Evolutionary conservation across 495 filamentous ascomycete species (phyloP).

Genomic region (Penicillium cataractarum): DNA sequence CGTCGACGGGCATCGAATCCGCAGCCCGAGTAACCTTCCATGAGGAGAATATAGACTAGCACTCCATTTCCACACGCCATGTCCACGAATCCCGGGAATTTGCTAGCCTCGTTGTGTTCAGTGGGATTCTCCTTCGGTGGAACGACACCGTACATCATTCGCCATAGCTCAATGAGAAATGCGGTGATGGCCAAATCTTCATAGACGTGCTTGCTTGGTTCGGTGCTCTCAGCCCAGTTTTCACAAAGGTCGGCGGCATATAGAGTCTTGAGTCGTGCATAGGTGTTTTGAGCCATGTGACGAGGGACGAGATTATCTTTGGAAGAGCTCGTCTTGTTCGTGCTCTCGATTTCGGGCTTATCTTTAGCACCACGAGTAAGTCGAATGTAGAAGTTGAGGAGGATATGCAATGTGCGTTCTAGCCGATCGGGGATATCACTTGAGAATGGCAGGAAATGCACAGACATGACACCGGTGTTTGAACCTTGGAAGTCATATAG

Average conservation of each 20-base stretch:
- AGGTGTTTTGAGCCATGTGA: slow-evolving; percentile 75
- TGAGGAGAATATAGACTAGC: slow-evolving; percentile 79
- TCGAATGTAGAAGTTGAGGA: slow-evolving; percentile 74
- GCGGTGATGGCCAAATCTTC: slow-evolving; percentile 92
- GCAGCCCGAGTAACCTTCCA: slow-evolving; percentile 83
- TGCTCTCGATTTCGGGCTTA: background rate
- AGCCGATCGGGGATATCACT: slow-evolving; percentile 53
- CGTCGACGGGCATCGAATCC: slow-evolving; percentile 86
- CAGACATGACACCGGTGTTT: slow-evolving; percentile 29
- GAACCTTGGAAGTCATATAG: slow-evolving; percentile 59
- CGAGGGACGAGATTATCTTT: slow-evolving; percentile 81
- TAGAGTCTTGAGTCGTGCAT: slow-evolving; percentile 73
- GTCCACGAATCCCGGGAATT: slow-evolving; percentile 90
- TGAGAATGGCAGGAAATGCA: slow-evolving; percentile 34
- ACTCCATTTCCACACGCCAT: slow-evolving; percentile 95
- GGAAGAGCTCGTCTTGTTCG: slow-evolving; percentile 33
- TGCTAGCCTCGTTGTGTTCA: slow-evolving; percentile 4
- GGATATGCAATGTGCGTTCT: slow-evolving; percentile 67
- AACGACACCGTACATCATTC: slow-evolving; percentile 68
- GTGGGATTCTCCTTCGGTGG: slow-evolving; percentile 26
- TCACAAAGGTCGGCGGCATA: slow-evolving; percentile 70
- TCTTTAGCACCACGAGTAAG: slow-evolving; percentile 64
- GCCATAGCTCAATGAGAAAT: slow-evolving; percentile 92
- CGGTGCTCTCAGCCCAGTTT: slow-evolving; percentile 81
- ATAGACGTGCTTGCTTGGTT: slow-evolving; percentile 90